phyloP scores from a whole-genome alignment of 2,329 filamentous ascomycete species.

The Pseudogymnoascus sp. region DNA sequence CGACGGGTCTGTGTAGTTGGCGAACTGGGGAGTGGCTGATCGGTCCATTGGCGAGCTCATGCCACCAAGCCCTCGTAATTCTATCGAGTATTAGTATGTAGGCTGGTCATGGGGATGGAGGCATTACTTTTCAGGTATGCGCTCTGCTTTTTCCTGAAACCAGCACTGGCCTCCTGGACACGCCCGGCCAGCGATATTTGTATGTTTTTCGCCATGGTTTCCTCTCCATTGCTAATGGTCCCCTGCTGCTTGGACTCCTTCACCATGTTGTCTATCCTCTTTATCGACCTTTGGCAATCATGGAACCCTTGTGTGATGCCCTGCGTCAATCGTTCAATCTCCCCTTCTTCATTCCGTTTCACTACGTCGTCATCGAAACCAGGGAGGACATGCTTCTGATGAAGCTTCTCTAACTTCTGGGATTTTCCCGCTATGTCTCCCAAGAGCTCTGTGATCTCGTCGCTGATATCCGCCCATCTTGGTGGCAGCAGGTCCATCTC shows the following conservation, averaged over 20 bases:
- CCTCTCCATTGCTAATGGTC: slow-evolving; percentile 71
- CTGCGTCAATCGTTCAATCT: slow-evolving; percentile 87
- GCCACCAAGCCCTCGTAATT: slow-evolving; percentile 66
- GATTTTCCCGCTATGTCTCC: slow-evolving; percentile 75
- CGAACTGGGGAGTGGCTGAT: slow-evolving; percentile 42
- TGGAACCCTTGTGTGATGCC: slow-evolving; percentile 85
- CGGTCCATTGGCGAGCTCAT: slow-evolving; percentile 48
- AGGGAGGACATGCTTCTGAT: slow-evolving; percentile 93
- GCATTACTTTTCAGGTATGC: slow-evolving; percentile 82
- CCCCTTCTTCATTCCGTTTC: slow-evolving; percentile 75
- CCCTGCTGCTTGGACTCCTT: slow-evolving; percentile 68
- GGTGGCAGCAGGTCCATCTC: slow-evolving; percentile 97
- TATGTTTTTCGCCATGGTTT: slow-evolving; percentile 93
- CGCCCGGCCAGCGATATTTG: slow-evolving; percentile 82
- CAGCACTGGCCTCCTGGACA: slow-evolving; percentile 85
- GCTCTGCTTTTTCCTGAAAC: slow-evolving; percentile 95
- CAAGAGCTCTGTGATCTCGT: slow-evolving; percentile 82
- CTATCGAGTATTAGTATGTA: slow-evolving; percentile 36
- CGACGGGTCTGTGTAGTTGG: slow-evolving; percentile 71
- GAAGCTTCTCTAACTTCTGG: slow-evolving; percentile 78
- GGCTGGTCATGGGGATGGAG: background rate
- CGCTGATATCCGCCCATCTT: slow-evolving; percentile 90
- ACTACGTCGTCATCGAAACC: slow-evolving; percentile 94
- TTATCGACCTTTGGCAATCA: slow-evolving; percentile 80
- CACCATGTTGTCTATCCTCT: slow-evolving; percentile 81